phyloP scores from a whole-genome alignment of 805 yeast species.

The Zygosaccharomyces siamensis region DNA sequence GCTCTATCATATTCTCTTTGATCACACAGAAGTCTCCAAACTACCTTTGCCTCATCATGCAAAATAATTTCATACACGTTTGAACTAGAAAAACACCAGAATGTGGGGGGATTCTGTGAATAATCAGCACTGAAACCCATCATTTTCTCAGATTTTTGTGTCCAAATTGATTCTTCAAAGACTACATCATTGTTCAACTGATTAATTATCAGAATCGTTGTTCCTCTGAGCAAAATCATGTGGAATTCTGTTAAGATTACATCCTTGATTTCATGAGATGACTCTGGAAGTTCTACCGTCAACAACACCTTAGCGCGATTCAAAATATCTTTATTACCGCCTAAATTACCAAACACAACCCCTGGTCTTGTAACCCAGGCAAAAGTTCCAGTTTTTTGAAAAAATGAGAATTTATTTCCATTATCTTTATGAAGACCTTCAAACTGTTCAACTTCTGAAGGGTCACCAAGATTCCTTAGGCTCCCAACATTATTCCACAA shows the following conservation, averaged over 20 bases:
- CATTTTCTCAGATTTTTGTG: conserved; percentile 35
- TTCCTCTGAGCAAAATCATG: conserved; percentile 43
- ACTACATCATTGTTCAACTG: conserved; percentile 48
- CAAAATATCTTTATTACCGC: conserved; percentile 26
- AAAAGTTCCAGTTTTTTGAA: conserved; percentile 25
- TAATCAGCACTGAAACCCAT: conserved; percentile 50
- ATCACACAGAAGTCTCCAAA: conserved; percentile 64
- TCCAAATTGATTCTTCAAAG: conserved; percentile 39
- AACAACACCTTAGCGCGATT: conserved; percentile 38
- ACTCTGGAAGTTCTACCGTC: conserved; percentile 38
- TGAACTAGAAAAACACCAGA: conserved; percentile 65
- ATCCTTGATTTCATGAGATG: conserved; percentile 35
- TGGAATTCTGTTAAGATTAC: conserved; percentile 52
- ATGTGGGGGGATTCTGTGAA: conserved; percentile 43
- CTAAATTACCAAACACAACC: conserved; percentile 40
- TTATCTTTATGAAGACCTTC: conserved; percentile 34
- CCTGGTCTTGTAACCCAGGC: conserved; percentile 49
- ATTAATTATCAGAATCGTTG: conserved; percentile 43
- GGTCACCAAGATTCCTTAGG: conserved; percentile 22
- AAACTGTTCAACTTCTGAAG: conserved; percentile 37
- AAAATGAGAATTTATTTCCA: conserved; percentile 33
- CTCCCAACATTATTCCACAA: conserved; percentile 18
- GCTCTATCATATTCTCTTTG: conserved; percentile 62
- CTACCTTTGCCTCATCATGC: conserved; percentile 61
- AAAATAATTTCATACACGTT: conserved; percentile 69